Evolutionary conservation across 805 yeast species (phyloP), one percentile per base, ranked within the genome.

Genomic region (Metschnikowia henanensis): DNA sequence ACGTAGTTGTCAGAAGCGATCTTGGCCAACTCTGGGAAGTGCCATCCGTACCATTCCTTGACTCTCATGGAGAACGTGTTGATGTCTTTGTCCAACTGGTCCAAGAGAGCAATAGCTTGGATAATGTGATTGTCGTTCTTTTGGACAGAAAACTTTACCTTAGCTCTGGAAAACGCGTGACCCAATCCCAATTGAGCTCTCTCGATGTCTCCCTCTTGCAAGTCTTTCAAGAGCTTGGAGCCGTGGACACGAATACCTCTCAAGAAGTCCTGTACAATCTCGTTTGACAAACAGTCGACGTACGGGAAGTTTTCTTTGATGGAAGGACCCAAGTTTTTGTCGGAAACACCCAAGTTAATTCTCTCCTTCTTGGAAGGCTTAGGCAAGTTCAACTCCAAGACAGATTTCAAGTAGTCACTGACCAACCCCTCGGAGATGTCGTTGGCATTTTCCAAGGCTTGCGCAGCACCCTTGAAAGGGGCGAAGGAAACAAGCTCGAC

Each of bases 11-110:
- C 97, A 56, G 88, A 81, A 41, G 87, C 95, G 60, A 91, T 79
- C 72, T 86, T 87, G 59, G 95, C 94, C 72, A 90, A 80, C 75
- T 90, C 97, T 47, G 97, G 97, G 83, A 94, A 90, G 68, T 90
- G 97, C 97, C 97, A 90, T 60, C 96, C 95, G 73, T 90, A 90
- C 97, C 97, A 90, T 73, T 90, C 97, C 75, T 90, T 88, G 55
- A 87, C 94, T 72, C 97, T 83, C 97, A 90, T 90, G 47, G 97
- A 84, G 68, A 87, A 94, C 48, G 97, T 91, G 77, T 94, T 94
- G 70, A 94, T 86, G 67, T 94, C 99, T 75, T 95, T 95, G 74
- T 94, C 99, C 61, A 94, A 83, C 73, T 94, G 97, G 66, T 95
- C 99, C 61, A 94, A 80, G 57, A 92, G 77, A 39, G 99, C 97